Percentiles rank a stretch among this genome's conserved stretches.
Conservation (phyloP, 768 basidiomycete genomes). For the Russula sp. region DNA sequence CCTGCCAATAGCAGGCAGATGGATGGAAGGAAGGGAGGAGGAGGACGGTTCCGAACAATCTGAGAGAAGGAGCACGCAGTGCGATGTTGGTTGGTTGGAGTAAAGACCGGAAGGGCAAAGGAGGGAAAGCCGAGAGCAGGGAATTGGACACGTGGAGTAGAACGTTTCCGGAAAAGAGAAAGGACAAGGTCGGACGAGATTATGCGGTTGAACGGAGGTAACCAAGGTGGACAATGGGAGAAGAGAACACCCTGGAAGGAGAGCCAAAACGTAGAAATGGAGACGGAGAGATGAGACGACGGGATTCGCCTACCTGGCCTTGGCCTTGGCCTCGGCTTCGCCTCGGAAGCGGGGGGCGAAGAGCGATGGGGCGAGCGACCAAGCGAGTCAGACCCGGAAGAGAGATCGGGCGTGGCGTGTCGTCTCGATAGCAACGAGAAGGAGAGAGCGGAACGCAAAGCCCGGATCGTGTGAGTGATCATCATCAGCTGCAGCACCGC, state of each 20-base stretch:
- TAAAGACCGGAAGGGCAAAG: conserved; percentile 16
- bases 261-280: too few species aligned
- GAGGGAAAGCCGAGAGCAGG: neutral
- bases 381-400: too few species aligned
- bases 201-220: neutral
- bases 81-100: neutral
- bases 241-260: neutral
- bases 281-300: too few species aligned
- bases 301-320: too few species aligned
- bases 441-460: too few species aligned
- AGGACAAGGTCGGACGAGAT: neutral
- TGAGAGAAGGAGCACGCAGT: conserved; percentile 11
- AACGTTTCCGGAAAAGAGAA: neutral
- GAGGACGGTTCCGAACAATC: neutral
- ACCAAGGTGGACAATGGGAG: neutral
- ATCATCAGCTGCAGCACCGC: too few species aligned
- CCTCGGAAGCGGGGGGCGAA: too few species aligned
- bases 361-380: too few species aligned
- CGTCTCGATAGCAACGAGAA: too few species aligned
- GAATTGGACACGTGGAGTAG: conserved; percentile 9
- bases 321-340: too few species aligned
- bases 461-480: too few species aligned
- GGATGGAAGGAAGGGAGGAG: neutral
- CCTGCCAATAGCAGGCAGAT: neutral
- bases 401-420: too few species aligned